These are phyloP conservation scores for Emergomyces pasteurianus DNA, from an alignment of 2,329 filamentous ascomycete species.

Conservation along the genomic window DNA sequence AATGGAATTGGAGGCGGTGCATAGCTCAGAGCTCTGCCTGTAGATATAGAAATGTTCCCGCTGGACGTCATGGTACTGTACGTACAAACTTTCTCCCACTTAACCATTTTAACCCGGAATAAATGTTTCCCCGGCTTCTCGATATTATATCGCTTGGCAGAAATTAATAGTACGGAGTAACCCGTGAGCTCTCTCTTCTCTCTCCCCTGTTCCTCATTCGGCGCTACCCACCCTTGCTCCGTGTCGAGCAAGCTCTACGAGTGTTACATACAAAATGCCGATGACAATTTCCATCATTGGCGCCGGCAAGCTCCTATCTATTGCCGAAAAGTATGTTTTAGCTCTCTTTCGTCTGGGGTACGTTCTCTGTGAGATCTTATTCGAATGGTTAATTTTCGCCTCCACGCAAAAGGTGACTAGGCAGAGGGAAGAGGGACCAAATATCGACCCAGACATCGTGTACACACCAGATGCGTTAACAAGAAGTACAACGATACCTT, in stretches of 20 bases:
- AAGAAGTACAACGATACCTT: background rate
- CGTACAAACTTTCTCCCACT: background rate
- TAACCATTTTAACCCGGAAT: background rate
- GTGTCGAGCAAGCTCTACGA: background rate
- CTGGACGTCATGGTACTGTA: background rate
- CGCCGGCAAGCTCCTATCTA: background rate
- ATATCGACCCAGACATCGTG: no score
- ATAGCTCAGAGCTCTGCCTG: background rate
- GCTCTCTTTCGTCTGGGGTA: no score
- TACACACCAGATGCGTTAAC: no score
- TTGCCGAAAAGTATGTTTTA: background rate
- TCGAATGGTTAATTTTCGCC: no score
- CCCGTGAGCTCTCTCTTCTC: no score
- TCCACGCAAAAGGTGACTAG: no score
- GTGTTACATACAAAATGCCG: background rate
- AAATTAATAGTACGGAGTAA: no score
- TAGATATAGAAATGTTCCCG: no score
- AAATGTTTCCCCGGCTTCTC: background rate
- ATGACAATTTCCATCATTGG: background rate
- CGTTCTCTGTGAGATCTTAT: no score
- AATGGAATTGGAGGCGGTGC: background rate
- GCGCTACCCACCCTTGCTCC: background rate
- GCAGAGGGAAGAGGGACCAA: no score
- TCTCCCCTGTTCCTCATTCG: background rate
- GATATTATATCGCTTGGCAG: background rate